Conservation (phyloP, 129 eudicot species). For the Artemisia annua region DNA sequence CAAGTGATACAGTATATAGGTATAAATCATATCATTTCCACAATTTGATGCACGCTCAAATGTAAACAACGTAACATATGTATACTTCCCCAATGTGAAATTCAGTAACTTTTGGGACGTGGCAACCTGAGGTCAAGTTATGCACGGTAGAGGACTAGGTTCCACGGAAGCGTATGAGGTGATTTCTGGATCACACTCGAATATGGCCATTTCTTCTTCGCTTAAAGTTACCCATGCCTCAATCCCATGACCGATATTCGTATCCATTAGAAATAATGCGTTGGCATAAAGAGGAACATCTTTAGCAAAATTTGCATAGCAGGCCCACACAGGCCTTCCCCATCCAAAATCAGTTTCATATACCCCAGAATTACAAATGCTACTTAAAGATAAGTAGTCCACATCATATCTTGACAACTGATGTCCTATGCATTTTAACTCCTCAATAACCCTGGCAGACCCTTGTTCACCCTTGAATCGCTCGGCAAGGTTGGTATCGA, state of each 20-base stretch:
- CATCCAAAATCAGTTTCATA: constrained; percentile 21
- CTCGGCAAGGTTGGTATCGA: background rate
- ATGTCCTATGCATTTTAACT: too few species aligned
- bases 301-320: background rate
- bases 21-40: too few species aligned
- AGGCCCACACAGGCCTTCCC: constrained; percentile 20
- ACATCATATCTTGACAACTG: too few species aligned
- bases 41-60: too few species aligned
- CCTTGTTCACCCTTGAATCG: constrained; percentile 8
- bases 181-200: constrained; percentile 14
- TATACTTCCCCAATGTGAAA: too few species aligned
- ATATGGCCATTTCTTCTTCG: constrained; percentile 13
- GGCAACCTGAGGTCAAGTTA: too few species aligned
- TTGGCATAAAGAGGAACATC: background rate
- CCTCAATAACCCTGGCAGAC: background rate
- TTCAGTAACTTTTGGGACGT: too few species aligned
- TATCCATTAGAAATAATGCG: constrained; percentile 4
- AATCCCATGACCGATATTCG: constrained; percentile 3
- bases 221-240: constrained; percentile 18
- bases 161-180: constrained; percentile 7
- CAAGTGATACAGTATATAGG: too few species aligned
- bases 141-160: constrained; percentile 8
- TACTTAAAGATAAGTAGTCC: too few species aligned
- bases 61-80: too few species aligned
- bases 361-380: background rate